These are phyloP conservation scores for Ammopiptanthus mongolicus DNA, from an alignment of 306 rosid genomes.

Conservation along the genomic window DNA sequence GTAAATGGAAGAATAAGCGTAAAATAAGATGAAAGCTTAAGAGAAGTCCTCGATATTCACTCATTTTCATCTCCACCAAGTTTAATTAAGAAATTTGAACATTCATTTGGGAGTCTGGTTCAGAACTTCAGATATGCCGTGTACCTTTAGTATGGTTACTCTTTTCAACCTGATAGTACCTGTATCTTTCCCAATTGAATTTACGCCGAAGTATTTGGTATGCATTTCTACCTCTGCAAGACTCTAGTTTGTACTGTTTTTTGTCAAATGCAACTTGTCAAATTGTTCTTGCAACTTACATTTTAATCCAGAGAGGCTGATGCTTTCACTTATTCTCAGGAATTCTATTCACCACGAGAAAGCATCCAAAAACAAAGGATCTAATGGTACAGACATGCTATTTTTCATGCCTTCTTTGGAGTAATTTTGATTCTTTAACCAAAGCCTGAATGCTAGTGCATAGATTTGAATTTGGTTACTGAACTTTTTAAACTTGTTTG, in stretches of 20 bases:
- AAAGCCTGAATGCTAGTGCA: not conserved
- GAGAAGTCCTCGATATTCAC: conserved; percentile 1
- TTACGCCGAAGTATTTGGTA: not conserved
- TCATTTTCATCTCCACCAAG: not conserved
- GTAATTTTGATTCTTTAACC: not conserved
- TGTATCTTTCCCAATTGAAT: not conserved
- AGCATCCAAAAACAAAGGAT: conserved; percentile 78
- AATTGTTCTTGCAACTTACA: conserved; percentile 10
- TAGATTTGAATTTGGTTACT: conserved; percentile 18
- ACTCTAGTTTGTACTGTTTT: not conserved
- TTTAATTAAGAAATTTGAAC: not conserved
- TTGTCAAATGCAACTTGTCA: conserved; percentile 9
- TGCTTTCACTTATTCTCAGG: conserved; percentile 46
- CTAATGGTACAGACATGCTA: conserved; percentile 54
- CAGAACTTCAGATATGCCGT: not conserved
- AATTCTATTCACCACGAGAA: conserved; percentile 66
- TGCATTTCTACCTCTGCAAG: not conserved
- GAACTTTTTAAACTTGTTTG: conserved; percentile 23
- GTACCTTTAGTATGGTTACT: not conserved
- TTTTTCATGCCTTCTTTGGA: conserved; percentile 5
- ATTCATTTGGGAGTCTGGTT: not conserved
- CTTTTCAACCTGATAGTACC: not conserved
- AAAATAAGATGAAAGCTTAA: not conserved
- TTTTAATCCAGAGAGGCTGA: conserved; percentile 21
- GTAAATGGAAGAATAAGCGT: not conserved